Conservation (phyloP, 352 stramenopile species). For the Globisporangium sylvaticum region DNA sequence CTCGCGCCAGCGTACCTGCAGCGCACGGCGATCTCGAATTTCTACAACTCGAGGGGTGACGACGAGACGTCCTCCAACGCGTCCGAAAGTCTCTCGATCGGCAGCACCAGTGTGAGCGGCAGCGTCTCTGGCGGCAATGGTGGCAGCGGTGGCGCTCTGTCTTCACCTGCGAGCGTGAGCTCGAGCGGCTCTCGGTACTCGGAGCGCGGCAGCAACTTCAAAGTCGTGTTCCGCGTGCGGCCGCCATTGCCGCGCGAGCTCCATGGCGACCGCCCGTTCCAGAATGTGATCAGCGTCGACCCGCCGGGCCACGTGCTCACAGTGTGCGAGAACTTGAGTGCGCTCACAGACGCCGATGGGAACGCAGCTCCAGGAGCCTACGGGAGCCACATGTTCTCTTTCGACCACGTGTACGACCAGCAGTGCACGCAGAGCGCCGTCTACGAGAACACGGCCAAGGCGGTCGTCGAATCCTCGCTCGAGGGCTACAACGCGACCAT, state of each 20-base stretch:
- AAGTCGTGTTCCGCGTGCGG: conserved; percentile 91
- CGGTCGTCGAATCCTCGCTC: conserved; percentile 90
- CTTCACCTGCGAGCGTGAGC: conserved; percentile 35
- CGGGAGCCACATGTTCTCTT: conserved; percentile 89
- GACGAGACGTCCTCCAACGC: conserved; percentile 58
- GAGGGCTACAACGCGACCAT: conserved; percentile 92
- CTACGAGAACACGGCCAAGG: conserved; percentile 92
- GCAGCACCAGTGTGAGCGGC: conserved; percentile 10
- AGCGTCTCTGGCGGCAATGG: not conserved
- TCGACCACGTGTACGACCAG: conserved; percentile 94
- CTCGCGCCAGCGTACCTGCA: conserved; percentile 37
- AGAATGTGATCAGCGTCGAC: conserved; percentile 90
- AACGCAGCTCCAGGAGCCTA: conserved; percentile 46
- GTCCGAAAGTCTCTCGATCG: conserved; percentile 46
- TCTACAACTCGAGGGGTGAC: conserved; percentile 50
- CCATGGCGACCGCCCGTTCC: conserved; percentile 83
- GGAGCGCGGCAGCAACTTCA: conserved; percentile 82
- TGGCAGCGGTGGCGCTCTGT: conserved; percentile 11
- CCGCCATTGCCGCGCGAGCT: conserved; percentile 87
- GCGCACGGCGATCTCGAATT: conserved; percentile 60
- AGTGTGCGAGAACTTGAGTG: conserved; percentile 82
- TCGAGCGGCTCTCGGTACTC: conserved; percentile 28
- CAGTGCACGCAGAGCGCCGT: conserved; percentile 87
- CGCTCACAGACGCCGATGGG: conserved; percentile 32
- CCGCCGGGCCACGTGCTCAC: conserved; percentile 82